A percentile compares a stretch with the other conserved stretches of the same genome.
phyloP scores from a whole-genome alignment of 257 asterid species.

The Coffea eugenioides region DNA sequence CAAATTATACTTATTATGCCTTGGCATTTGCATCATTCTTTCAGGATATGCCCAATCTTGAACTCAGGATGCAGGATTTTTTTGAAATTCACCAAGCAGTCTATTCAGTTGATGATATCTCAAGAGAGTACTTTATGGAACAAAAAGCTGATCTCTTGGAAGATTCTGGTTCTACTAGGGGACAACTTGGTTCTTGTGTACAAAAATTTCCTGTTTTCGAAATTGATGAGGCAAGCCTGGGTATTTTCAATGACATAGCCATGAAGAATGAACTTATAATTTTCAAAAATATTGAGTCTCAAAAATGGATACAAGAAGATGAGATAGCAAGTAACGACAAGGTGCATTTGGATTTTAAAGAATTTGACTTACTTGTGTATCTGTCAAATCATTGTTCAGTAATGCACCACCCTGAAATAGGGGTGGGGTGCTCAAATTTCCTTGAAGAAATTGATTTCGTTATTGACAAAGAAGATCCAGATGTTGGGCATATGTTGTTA shows the following conservation, averaged over 20 bases:
- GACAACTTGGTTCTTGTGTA: constrained; percentile 28
- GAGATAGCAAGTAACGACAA: constrained; percentile 35
- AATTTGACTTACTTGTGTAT: constrained; percentile 52
- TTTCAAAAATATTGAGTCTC: constrained; percentile 38
- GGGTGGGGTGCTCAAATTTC: constrained; percentile 28
- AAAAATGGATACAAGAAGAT: constrained; percentile 40
- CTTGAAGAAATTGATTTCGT: constrained; percentile 36
- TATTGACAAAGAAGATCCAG: constrained; percentile 45
- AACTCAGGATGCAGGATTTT: constrained; percentile 41
- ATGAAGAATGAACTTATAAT: constrained; percentile 32
- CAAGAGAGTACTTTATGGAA: constrained; percentile 38
- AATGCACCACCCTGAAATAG: constrained; percentile 40
- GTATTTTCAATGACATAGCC: constrained; percentile 32
- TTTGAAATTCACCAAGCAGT: constrained; percentile 44
- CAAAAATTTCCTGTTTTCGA: constrained; percentile 43
- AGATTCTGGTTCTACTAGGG: constrained; percentile 49
- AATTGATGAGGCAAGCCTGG: constrained; percentile 53
- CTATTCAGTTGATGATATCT: constrained; percentile 60
- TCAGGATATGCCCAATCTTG: background rate
- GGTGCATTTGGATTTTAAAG: constrained; percentile 50
- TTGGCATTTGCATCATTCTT: too few species aligned
- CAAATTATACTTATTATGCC: too few species aligned
- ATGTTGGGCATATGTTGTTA: constrained; percentile 24
- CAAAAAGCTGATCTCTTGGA: constrained; percentile 45
- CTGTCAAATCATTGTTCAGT: constrained; percentile 29